A percentile compares a stretch with the other conserved stretches of the same genome.
Conservation (phyloP, 2,329 filamentous ascomycete genomes). For the Bretziella fagacearum region DNA sequence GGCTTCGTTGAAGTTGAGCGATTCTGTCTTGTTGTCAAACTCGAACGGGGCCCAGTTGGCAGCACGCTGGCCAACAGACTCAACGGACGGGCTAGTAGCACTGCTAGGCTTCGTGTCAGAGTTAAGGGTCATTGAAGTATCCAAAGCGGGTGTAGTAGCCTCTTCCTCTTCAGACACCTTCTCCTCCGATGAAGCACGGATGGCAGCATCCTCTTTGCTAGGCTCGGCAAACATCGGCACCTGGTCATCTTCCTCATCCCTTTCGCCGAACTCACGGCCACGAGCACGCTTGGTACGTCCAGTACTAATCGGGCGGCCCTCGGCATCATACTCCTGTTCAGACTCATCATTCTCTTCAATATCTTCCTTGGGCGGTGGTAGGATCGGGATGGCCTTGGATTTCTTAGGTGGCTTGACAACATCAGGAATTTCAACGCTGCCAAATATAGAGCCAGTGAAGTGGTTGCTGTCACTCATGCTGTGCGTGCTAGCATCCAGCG, state of each 20-base stretch:
- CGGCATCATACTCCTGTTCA: constrained; percentile 28
- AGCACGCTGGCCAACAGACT: constrained; percentile 32
- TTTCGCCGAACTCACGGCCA: constrained; percentile 24
- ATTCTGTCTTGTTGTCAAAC: constrained; percentile 33
- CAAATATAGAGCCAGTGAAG: constrained; percentile 44
- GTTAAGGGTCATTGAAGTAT: constrained; percentile 31
- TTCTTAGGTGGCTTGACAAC: constrained; percentile 49
- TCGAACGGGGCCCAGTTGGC: constrained; percentile 44
- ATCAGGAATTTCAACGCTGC: constrained; percentile 49
- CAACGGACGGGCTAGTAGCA: constrained; percentile 35
- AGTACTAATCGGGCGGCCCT: constrained; percentile 41
- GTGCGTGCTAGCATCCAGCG: constrained; percentile 24
- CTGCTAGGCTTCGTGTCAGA: constrained; percentile 38
- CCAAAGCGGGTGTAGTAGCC: constrained; percentile 23
- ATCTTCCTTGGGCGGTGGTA: constrained; percentile 38
- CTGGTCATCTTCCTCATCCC: constrained; percentile 48
- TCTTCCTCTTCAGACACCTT: constrained; percentile 26
- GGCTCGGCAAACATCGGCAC: constrained; percentile 58
- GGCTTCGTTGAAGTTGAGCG: constrained; percentile 35
- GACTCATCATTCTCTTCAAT: constrained; percentile 20
- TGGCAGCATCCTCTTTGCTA: constrained; percentile 13
- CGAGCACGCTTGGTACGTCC: constrained; percentile 61
- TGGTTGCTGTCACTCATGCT: constrained; percentile 26
- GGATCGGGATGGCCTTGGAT: constrained; percentile 71
- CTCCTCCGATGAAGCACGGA: constrained; percentile 17